A percentile compares a stretch with the other conserved stretches of the same genome.
Conservation (phyloP, 441 rosid genomes). For the Aquilaria agallochum region DNA sequence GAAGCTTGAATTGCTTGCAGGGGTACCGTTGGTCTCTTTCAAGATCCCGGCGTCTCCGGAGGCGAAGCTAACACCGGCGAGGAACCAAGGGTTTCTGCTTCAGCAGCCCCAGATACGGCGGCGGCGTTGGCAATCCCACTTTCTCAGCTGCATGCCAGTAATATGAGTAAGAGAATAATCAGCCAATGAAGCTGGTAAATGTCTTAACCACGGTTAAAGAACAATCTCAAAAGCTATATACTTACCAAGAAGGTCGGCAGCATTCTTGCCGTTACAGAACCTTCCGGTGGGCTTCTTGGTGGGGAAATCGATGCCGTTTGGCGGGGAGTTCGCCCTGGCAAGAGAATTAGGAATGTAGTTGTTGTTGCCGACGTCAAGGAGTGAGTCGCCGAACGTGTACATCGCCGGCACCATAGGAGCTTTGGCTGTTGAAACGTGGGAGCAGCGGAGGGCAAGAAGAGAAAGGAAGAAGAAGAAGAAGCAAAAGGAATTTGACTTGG, state of each 20-base stretch:
- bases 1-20: slow-evolving; percentile 25
- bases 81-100: slow-evolving; percentile 13
- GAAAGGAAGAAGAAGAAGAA: not conserved
- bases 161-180: too few species aligned
- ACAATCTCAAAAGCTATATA: not conserved
- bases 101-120: slow-evolving; percentile 44
- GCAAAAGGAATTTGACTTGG: too few species aligned
- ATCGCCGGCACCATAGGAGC: slow-evolving; percentile 31
- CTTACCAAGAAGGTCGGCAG: slow-evolving; percentile 65
- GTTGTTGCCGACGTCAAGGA: slow-evolving; percentile 55
- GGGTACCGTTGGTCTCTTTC: slow-evolving; percentile 30
- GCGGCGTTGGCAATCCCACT: slow-evolving; percentile 47
- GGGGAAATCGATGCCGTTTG: slow-evolving; percentile 53
- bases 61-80: slow-evolving; percentile 69
- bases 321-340: slow-evolving; percentile 37
- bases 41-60: slow-evolving; percentile 78
- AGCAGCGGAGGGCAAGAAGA: not conserved
- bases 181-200: too few species aligned
- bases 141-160: slow-evolving; percentile 55
- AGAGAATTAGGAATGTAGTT: slow-evolving; percentile 27
- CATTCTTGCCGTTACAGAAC: slow-evolving; percentile 64
- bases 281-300: slow-evolving; percentile 43
- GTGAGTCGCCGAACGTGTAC: slow-evolving; percentile 55
- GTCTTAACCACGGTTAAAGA: too few species aligned
- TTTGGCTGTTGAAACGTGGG: not conserved